Base-by-base conservation (phyloP, 768 basidiomycete genomes). In the Asterophora lycoperdoides region DNA sequence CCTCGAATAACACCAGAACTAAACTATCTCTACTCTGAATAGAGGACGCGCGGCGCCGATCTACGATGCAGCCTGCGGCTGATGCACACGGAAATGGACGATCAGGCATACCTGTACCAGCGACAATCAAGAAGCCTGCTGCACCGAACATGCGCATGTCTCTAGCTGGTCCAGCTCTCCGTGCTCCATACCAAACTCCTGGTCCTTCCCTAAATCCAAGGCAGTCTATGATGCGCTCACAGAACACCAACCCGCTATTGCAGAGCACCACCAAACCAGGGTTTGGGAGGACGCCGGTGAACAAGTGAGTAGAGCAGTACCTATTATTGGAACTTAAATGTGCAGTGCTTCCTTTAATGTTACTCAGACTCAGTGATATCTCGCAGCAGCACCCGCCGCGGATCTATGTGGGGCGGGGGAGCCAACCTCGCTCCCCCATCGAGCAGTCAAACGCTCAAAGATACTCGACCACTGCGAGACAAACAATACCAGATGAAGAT, bases 391-490 rank as follows among this genome's bases (percentile, higher is more conserved):
- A 78, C 79, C 28, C 82, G 90, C 37, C 79, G 89, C 48, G 83
- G 81, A n/a, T 90, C 90, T 23, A 70, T 80, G 37, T 93, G 85
- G 86, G 68, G 70, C 19, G 81, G 80, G 2, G 77, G 75, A 5
- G 67, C 64, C 8, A 65, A 75, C 14, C 63, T 73, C 34, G 73
- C 76, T 3, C 75, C 76, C 2, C 76, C 80, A 17, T 60, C 71
- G n/a, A 67, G 73, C 15, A 78, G 72, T 52, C 84, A 85, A 63
- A 63, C 75, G 2, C 59, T 74, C 48, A 89, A 86, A 57, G 93
- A 96, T 58, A 68, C 77, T 29, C 80, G 93, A 7, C 88, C 90
- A 0, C 73, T 93, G 40, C 83, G 90, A 32, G 89, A 93, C 55
- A 70, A 76, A 42, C 68, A 78, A 14, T 93, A 83, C 62, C 89